Percentiles rank a stretch among this genome's conserved stretches.
These are phyloP conservation scores for Chaetomidium leptoderma DNA, from an alignment of 495 filamentous ascomycete genomes.

Conservation along the genomic window DNA sequence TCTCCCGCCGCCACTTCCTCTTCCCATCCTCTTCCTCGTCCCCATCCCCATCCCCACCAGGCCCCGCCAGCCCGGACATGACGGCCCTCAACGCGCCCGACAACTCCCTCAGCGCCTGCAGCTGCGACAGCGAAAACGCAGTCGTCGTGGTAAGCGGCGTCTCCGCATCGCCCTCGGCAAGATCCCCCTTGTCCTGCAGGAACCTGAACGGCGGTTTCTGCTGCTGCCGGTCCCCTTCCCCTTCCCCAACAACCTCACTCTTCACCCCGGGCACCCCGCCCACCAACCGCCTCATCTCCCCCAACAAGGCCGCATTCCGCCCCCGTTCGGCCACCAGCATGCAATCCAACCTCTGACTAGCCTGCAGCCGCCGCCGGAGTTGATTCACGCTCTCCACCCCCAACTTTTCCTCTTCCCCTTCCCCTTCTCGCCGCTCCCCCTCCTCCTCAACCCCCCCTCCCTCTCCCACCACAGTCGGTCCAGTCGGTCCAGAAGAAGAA, in stretches of 20 bases:
- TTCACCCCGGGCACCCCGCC: constrained; percentile 22
- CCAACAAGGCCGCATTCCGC: constrained; percentile 70
- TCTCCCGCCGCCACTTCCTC: constrained; percentile 48
- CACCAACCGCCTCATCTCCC: constrained; percentile 57
- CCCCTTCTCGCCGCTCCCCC: neutral
- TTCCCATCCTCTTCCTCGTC: constrained; percentile 18
- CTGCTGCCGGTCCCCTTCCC: neutral
- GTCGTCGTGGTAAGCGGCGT: constrained; percentile 67
- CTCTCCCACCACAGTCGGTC: neutral
- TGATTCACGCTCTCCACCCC: constrained; percentile 43
- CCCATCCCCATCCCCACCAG: constrained; percentile 32
- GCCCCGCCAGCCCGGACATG: constrained; percentile 48
- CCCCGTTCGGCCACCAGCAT: constrained; percentile 68
- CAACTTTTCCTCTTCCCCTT: constrained; percentile 12
- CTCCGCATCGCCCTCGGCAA: constrained; percentile 39
- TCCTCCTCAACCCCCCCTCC: neutral
- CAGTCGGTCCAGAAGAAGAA: too few species aligned
- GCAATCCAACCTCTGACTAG: constrained; percentile 72
- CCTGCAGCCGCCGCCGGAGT: constrained; percentile 72
- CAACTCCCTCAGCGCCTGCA: constrained; percentile 68
- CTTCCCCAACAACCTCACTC: neutral
- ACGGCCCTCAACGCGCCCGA: constrained; percentile 59
- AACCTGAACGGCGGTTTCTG: constrained; percentile 45
- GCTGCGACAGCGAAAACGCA: constrained; percentile 73
- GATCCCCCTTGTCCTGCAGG: constrained; percentile 41